Base-by-base conservation (phyloP, 2,329 filamentous ascomycete genomes). In the Colletotrichum shisoi region DNA sequence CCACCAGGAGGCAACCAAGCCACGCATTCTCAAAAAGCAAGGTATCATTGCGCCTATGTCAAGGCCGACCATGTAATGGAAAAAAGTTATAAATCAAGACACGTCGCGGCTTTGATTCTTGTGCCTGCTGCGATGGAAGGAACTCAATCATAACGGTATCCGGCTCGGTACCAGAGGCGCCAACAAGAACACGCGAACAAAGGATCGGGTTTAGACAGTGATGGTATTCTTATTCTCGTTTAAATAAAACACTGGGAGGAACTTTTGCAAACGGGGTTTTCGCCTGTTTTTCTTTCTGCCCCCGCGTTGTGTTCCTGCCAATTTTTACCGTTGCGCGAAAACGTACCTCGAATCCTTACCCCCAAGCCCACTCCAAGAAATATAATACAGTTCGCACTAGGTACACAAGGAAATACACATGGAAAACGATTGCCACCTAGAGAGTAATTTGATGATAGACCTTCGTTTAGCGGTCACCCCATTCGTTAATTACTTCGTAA, bases 1-100 rank as follows among this genome's bases (percentile, higher is more conserved):
- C 15, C 95, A 95, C 85, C 94, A 98, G 82, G 88, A 91, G 72
- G 87, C 87, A 69, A 96, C 91, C 67, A 96, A 94, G 85, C 95
- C 95, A 66, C 88, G 93, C 73, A 86, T 98, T 71, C 83, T 98
- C 77, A 82, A 97, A 77, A 97, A 96, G 83, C 92, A 94, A 80
- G 95, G 95, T 53, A 85, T 96, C 71, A 93, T 99, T 78, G 86
- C 88, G 73, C 91, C 95, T 46, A 92, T 99, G 86, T 88, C 90
- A 65, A 94, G 91, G 81, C 94, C 94, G 19, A 82, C 76, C 58
- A 72, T 75, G 64, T 81, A 77, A 40, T 37, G 15, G 13, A n/a
- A 3, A 34, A 15, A 6, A n/a, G 24, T 4, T n/a, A 21, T 34
- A n/a, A 8, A 1, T n/a, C 15, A 62, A n/a, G n/a, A n/a, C 1